Base-by-base conservation (phyloP, 2,329 filamentous ascomycete genomes). In the Curvularia hawaiiensis region DNA sequence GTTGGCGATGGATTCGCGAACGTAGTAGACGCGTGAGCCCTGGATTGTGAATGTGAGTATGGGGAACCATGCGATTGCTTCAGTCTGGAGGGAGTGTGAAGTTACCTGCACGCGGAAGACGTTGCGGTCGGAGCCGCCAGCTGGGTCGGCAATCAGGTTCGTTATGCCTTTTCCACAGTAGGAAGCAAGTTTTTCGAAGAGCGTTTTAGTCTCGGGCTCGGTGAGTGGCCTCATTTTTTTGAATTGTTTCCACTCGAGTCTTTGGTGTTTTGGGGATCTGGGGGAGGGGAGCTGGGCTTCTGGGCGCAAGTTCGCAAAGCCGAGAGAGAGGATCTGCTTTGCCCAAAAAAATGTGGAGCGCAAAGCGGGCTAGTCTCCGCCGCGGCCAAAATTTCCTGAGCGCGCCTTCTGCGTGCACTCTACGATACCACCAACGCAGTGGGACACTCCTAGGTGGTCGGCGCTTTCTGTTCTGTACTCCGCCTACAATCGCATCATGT, bases 121-220 rank as follows among this genome's bases (percentile, higher is more conserved):
- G 70, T 73, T 62, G 71, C 75, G 62, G 71, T 79, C 74, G 39
- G 66, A 61, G 35, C 64, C 65, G 57, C 67, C 62, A 14, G 65
- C 60, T 12, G 67, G 63, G 61, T 71, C 72, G 39, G 71, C 71
- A 64, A 82, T 79, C 66, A 97, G 85, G 77, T 92, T 88, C 78
- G 92, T 94, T 67, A 97, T 85, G 18, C 90, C 93, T 69, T 85
- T 86, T 66, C 93, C 92, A 24, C 91, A 95, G 82, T 98, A 99
- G 77, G 92, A 91, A 57, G 95, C 95, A 40, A 99, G 87, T 82
- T 98, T 97, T 68, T 89, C 86, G 78, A 97, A 96, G 69, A 97
- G 87, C 1, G 90, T 90, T 76, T 88, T 87, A 57, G 88, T 90
- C 79, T 92, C 90, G 72, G 82, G 78, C 77, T 92, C 92, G 55